phyloP scores from a whole-genome alignment of 192 early-diverging fungal genomes.

The Coemansia sp. region DNA sequence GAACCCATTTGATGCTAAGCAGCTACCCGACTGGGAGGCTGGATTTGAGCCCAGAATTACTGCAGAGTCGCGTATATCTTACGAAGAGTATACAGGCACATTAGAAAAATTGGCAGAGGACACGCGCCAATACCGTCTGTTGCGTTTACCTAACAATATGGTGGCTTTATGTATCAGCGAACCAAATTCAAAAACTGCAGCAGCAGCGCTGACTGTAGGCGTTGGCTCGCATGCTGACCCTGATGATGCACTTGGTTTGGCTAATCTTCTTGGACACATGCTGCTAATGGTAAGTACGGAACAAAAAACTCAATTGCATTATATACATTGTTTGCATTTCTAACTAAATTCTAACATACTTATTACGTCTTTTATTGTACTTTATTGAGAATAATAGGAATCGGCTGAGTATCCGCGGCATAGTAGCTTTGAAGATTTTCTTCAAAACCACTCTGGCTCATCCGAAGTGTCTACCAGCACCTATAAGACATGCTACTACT shows the following conservation, averaged over 20 bases:
- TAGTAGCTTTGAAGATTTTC: conserved; percentile 55
- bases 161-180: conserved; percentile 60
- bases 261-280: conserved; percentile 69
- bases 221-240: conserved; percentile 62
- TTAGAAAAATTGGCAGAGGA: conserved; percentile 58
- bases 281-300: no score
- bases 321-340: no score
- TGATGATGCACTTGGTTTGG: conserved; percentile 60
- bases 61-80: conserved; percentile 13
- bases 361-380: no score
- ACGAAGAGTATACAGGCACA: conserved; percentile 11
- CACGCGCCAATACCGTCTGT: conserved; percentile 57
- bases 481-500: conserved; percentile 10
- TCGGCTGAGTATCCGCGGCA: conserved; percentile 66
- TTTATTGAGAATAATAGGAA: conserved; percentile 28
- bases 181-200: conserved; percentile 51
- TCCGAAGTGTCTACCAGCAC: conserved; percentile 20
- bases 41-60: conserved; percentile 6
- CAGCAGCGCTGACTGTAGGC: conserved; percentile 59
- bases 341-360: no score
- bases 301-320: no score
- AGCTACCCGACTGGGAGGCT: conserved; percentile 6
- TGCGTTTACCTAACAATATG: conserved; percentile 59
- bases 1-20: no score
- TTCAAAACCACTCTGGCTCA: conserved; percentile 13